A percentile compares a stretch with the other conserved stretches of the same genome.
phyloP scores from a whole-genome alignment of 2,329 filamentous ascomycete species.

The Fusarium solani-melongenae region DNA sequence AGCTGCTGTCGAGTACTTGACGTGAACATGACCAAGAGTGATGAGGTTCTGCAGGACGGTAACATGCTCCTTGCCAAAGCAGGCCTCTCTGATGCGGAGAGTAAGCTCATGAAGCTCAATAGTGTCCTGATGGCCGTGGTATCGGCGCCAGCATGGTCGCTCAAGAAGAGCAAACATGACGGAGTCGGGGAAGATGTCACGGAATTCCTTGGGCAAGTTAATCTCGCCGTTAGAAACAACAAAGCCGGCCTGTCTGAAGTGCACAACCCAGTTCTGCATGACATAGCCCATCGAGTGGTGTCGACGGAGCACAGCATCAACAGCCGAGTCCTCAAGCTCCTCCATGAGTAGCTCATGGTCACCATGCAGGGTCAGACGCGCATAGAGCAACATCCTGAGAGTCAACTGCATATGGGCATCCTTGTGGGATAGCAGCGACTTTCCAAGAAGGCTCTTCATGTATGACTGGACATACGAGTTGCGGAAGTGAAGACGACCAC shows the following conservation, averaged over 20 bases:
- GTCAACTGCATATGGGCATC: slow-evolving; percentile 51
- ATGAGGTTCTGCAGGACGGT: slow-evolving; percentile 52
- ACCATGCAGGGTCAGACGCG: slow-evolving; percentile 44
- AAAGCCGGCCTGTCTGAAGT: slow-evolving; percentile 50
- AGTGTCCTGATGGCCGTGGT: slow-evolving; percentile 34
- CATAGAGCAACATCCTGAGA: slow-evolving; percentile 50
- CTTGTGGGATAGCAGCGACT: slow-evolving; percentile 45
- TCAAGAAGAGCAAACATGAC: slow-evolving; percentile 52
- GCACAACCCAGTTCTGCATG: slow-evolving; percentile 50
- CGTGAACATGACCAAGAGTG: slow-evolving; percentile 49
- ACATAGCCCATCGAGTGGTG: slow-evolving; percentile 50
- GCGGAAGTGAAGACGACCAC: slow-evolving; percentile 51
- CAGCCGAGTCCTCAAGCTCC: slow-evolving; percentile 33
- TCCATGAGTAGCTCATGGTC: slow-evolving; percentile 37
- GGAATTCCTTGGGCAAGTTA: slow-evolving; percentile 46
- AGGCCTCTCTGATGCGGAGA: slow-evolving; percentile 49
- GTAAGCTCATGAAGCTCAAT: slow-evolving; percentile 48
- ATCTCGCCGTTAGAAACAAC: slow-evolving; percentile 44
- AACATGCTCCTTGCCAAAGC: slow-evolving; percentile 50
- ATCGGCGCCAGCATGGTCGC: slow-evolving; percentile 45
- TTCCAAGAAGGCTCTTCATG: slow-evolving; percentile 48
- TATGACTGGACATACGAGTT: slow-evolving; percentile 48
- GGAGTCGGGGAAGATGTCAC: slow-evolving; percentile 50
- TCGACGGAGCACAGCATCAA: slow-evolving; percentile 41
- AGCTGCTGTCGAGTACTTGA: slow-evolving; percentile 27